These are phyloP conservation scores for sunflower (Helianthus annuus) DNA, from an alignment of 129 eudicot genomes.

Conservation along the genomic window DNA sequence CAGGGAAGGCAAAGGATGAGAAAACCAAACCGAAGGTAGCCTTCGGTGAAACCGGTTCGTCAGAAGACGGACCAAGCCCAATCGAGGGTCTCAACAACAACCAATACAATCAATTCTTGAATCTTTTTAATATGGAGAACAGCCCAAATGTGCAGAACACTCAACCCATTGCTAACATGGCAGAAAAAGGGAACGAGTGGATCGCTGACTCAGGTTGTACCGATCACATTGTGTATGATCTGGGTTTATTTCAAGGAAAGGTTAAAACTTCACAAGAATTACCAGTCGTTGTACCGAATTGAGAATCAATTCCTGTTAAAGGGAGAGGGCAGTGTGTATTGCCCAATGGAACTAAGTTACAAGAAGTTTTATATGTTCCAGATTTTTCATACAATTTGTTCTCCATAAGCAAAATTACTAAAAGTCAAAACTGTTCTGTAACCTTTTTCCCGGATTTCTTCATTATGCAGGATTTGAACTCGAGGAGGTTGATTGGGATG, in stretches of 20 bases:
- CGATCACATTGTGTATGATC: background rate
- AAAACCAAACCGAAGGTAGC: too few relatives aligned
- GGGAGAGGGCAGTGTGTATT: background rate
- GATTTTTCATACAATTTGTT: background rate
- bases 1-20: background rate
- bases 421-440: background rate
- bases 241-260: background rate
- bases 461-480: background rate
- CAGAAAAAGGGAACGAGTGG: background rate
- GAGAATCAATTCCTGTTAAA: background rate
- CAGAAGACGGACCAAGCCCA: too few relatives aligned
- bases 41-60: too few relatives aligned
- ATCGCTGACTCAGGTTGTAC: background rate
- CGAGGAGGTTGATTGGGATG: slow-evolving; percentile 6
- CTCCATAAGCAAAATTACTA: background rate
- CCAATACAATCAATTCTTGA: too few relatives aligned
- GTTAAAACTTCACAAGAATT: background rate
- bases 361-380: background rate
- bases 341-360: background rate
- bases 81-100: too few relatives aligned
- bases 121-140: too few relatives aligned
- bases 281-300: background rate
- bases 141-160: background rate
- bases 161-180: background rate
- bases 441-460: background rate